Evolutionary conservation across 768 basidiomycete genomes (phyloP).

Genomic region (Tremella mesenterica): DNA sequence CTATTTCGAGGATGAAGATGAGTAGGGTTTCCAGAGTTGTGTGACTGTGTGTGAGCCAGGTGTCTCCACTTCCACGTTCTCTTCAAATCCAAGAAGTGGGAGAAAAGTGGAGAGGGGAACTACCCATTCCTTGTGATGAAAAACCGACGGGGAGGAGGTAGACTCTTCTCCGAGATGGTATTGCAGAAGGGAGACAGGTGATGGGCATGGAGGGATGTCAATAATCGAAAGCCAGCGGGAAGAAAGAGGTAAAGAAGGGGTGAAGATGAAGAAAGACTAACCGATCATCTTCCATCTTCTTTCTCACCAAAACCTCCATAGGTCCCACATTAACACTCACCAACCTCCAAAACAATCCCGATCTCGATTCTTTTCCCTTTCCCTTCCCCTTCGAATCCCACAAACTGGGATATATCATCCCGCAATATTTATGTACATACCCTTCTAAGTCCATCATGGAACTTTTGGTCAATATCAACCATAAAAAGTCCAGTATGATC

Average conservation of each 20-base stretch:
- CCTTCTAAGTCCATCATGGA: slow-evolving; percentile 19
- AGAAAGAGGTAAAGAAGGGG: too few species aligned
- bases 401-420: slow-evolving; percentile 13
- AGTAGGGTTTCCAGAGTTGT: background rate
- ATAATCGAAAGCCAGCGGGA: too few species aligned
- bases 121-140: background rate
- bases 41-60: background rate
- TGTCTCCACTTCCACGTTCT: too few species aligned
- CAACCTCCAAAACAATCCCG: background rate
- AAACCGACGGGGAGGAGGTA: too few species aligned
- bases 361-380: too few species aligned
- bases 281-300: too few species aligned
- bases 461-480: slow-evolving; percentile 25
- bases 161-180: too few species aligned
- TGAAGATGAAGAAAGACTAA: too few species aligned
- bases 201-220: too few species aligned
- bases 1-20: background rate
- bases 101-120: background rate
- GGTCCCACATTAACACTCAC: background rate
- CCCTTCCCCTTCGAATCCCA: slow-evolving; percentile 15
- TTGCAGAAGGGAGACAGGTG: too few species aligned
- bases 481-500: slow-evolving; percentile 26
- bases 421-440: slow-evolving; percentile 9
- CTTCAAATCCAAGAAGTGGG: too few species aligned
- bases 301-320: background rate